Evolutionary conservation across 441 rosid genomes (phyloP), one percentile per base, ranked within the genome.

Genomic region (Melastoma candidum): DNA sequence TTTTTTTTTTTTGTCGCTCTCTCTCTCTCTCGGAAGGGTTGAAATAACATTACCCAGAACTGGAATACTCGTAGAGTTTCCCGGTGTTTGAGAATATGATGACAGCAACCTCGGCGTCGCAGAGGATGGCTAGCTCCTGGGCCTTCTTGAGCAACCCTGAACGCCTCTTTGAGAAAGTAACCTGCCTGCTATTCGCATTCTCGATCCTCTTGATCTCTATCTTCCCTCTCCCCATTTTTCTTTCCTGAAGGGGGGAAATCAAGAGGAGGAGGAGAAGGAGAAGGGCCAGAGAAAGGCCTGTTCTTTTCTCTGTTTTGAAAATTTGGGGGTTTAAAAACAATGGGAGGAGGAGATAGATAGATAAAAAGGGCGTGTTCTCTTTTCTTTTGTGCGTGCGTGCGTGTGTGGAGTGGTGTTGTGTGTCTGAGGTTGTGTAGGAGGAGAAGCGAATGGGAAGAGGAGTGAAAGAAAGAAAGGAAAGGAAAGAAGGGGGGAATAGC

Each of bases 161-260:
- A 67, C 96, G 84, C 63, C 98, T 80, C 72, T 92, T 92, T 11
- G 95, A 92, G 85, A 92, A 92, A 47, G 98, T 92, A 27, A 92
- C 96, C 75, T 92, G 96, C 56, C 98, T 87, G 72, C 87, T 92
- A 61, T 85, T 92, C 39, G 92, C 81, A 74, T 87, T 87, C 68
- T 87, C 96, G 54, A 92, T 92, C 78, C 75, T 92, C 78, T 82
- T 92, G 27, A 92, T 92, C 81, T 92, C 96, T 64, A 85, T 87
- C 75, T 88, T 87, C 12, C 95, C 98, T 61, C 96, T 81, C 61
- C 98, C 96, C 98, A 92, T 87, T 41, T 66, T 39, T 29, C 12
- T 11, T 9, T 36, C 8, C 36, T 46, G n/a, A 26, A 48, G 25
- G n/a, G 1, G 0, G 1, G 12, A 32, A 51, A 51, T 4, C 11